Evolutionary conservation across 2,329 filamentous ascomycete species (phyloP), one percentile per base, ranked within the genome.

Genomic region (Fusarium oxysporum): DNA sequence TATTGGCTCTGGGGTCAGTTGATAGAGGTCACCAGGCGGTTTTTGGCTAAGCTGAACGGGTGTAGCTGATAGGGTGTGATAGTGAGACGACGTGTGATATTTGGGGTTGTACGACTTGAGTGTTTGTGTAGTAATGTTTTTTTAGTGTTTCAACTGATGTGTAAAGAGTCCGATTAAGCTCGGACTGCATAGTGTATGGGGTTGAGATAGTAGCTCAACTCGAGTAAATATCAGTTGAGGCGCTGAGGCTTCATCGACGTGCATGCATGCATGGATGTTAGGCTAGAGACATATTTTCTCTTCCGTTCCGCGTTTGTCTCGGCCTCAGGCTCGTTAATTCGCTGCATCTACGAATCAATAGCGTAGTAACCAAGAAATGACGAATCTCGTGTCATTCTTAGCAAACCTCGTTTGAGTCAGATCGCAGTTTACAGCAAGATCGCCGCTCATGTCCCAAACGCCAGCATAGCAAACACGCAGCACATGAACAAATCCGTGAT

Each of bases 1-100:
- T 5, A 30, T 40, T 30, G 50, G 37, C 35, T 65, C 48, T 40
- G 51, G 35, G 51, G 71, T 74, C 71, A 74, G 47, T 73, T 73
- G 71, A 73, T 50, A 38, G 44, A 69, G 59, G 56, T 74, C 63
- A 74, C 60, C 56, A 30, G 61, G 62, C 19, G 56, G 62, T 8
- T 58, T 67, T 62, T 48, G 63, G 58, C 47, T 51, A 61, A 73
- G 67, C 71, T 73, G 58, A 55, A 45, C 35, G 28, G 48, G 44
- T 51, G 16, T 40, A 65, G 30, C 32, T 30, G 32, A 48, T 53
- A 33, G 51, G 45, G 23, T 47, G 59, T 58, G 54, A 65, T 33
- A 25, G 59, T 47, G 55, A 68, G 65, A 63, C 48, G 30, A 32
- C 38, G 30, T 25, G 17, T 33, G 41, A 13, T 19, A 23, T 66